Percentiles rank a stretch among this genome's conserved stretches.
Evolutionary conservation across 2,329 filamentous ascomycete species (phyloP).

Genomic region (Aspergillus neoniger): DNA sequence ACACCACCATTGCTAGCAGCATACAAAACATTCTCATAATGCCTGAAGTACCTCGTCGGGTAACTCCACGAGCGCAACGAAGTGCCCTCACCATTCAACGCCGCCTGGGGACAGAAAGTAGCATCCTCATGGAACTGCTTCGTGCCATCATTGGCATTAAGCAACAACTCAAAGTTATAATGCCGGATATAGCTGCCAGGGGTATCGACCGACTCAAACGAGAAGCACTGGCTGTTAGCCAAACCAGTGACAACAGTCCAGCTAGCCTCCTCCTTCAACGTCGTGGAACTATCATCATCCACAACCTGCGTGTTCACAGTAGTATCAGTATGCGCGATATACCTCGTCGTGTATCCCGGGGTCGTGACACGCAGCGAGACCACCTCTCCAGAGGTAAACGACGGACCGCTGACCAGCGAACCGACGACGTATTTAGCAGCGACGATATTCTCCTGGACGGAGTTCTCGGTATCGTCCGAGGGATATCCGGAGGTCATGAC

Average conservation of each 20-base stretch:
- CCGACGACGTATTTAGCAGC: conserved; percentile 57
- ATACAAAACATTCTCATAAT: conserved; percentile 53
- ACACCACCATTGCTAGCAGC: conserved; percentile 58
- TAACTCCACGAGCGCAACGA: conserved; percentile 62
- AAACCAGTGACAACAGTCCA: conserved; percentile 59
- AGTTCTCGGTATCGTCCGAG: conserved; percentile 59
- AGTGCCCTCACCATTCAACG: conserved; percentile 54
- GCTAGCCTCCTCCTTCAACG: conserved; percentile 55
- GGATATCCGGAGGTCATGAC: conserved; percentile 66
- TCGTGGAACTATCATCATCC: conserved; percentile 51
- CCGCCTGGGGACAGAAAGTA: conserved; percentile 61
- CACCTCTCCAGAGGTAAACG: conserved; percentile 51
- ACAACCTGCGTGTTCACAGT: conserved; percentile 59
- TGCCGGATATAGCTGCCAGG: conserved; percentile 63
- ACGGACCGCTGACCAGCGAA: conserved; percentile 52
- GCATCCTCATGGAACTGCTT: conserved; percentile 63
- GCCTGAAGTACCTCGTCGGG: conserved; percentile 61
- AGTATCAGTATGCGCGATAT: conserved; percentile 55
- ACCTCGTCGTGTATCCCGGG: conserved; percentile 55
- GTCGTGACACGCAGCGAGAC: conserved; percentile 61
- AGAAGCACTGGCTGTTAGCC: conserved; percentile 59
- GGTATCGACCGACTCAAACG: conserved; percentile 62
- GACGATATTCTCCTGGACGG: conserved; percentile 62
- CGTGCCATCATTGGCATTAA: conserved; percentile 55
- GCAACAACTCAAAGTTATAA: conserved; percentile 53